Evolutionary conservation across 345 rosid species (phyloP), one percentile per base, ranked within the genome.

Genomic region (Gossypium longicalyx): DNA sequence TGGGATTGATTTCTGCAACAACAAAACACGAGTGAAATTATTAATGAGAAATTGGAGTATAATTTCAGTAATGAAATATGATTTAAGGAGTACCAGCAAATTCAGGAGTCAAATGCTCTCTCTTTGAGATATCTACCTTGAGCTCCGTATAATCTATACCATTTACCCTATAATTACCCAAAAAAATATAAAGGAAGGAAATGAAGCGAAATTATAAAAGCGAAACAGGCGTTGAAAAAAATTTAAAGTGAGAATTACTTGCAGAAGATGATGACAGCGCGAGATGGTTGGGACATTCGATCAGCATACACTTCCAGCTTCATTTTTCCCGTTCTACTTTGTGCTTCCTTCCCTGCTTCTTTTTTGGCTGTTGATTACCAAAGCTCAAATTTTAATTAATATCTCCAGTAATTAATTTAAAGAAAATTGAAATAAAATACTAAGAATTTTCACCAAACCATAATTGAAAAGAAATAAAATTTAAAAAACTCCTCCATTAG

Each of bases 221-320:
- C 5, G 47, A 70, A 2, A 17, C 41, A 5, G 41, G 52, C 16
- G 22, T 23, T 22, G 9, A 70, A 38, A 12, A 29, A 66, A 2
- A 20, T 20, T 17, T 4, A 13, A 70, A 8, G 19, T 49, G 45
- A 27, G 34, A 43, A n/a, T 73, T 85, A 92, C 98, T 91, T 92
- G 97, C 97, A 94, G 89, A 94, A 87, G 83, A 92, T 84, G 75
- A 92, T 34, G 7, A 91, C 61, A 38, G 93, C 97, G 1, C 97
- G 90, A 70, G 90, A 79, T 10, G 98, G 97, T 85, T 89, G 93
- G 16, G 97, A 92, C 88, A 86, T 76, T 7, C 92, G 90, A 76
- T 94, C 91, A 1, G 73, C 87, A 48, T 86, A 92, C 1, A 94
- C 86, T 84, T 92, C 87, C 64, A 94, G 87, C 89, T 59, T 81